Evolutionary conservation across 306 rosid species (phyloP), one percentile per base, ranked within the genome.

Genomic region (Pachyrhizus erosus): DNA sequence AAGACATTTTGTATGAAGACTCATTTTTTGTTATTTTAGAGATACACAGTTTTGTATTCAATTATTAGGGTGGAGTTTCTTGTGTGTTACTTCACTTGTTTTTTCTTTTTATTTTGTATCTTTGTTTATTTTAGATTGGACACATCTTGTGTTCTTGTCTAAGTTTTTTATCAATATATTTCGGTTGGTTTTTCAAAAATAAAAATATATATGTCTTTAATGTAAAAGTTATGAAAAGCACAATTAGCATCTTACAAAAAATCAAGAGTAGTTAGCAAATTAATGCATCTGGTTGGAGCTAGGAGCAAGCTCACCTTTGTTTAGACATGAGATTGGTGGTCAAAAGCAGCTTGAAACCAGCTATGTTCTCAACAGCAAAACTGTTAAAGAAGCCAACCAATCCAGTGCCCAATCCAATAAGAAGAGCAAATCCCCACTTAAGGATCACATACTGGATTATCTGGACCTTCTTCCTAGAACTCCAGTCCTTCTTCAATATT

Each of bases 381-480:
- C 89, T 96, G 73, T 84, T 96, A 88, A 92, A 88, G 89, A 92
- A 75, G 82, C 97, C 99, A 84, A 90, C 91, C 5, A 93, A 87
- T 73, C 99, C 98, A 1, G 99, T 93, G 26, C 86, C 84, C 71
- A 93, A 78, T 66, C 99, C 99, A 23, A 96, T 93, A 70, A 91
- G 86, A 80, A 92, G 93, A 17, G 98, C 95, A 49, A 96, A 90
- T 33, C 82, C 91, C 99, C 99, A 96, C 86, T 96, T 96, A 61
- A 96, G 93, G 77, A 88, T 54, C 43, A 93, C 48, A 75, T 92
- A 96, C 82, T 93, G 96, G 81, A 87, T 79, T 77, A 92, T 89
- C 78, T 89, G 92, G 54, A 70, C 29, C 83, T 89, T 96, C 80
- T 67, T 89, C 83, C 88, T 88, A 71, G 96, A 90, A 75, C 99